phyloP scores from a whole-genome alignment of 495 filamentous ascomycete genomes.

The Trichoderma erinaceum region DNA sequence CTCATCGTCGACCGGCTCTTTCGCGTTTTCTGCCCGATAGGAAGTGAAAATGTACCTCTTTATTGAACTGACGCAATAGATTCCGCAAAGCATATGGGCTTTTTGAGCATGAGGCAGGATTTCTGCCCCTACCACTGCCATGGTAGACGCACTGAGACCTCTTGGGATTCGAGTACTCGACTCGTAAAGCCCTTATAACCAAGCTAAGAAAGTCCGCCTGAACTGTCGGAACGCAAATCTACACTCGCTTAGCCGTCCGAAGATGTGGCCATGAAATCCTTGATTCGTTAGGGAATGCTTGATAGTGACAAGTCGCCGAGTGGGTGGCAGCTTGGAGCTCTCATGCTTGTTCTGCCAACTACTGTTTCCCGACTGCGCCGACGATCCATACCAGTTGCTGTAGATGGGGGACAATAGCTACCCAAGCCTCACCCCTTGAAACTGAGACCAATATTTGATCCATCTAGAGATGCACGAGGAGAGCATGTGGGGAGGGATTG shows the following conservation, averaged over 20 bases:
- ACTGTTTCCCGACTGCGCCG: not conserved
- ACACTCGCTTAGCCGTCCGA: not conserved
- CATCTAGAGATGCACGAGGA: not conserved
- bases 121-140: too few species aligned
- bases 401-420: not conserved
- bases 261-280: not conserved
- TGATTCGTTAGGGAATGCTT: not conserved
- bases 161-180: not conserved
- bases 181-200: not conserved
- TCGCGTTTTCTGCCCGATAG: not conserved
- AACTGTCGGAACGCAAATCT: not conserved
- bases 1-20: not conserved
- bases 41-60: not conserved
- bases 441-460: not conserved
- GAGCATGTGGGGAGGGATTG: too few species aligned
- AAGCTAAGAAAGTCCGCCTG: not conserved
- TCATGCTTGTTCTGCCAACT: not conserved
- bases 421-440: not conserved
- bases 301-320: not conserved
- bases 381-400: slow-evolving; percentile 4
- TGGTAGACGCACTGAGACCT: not conserved
- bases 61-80: too few species aligned
- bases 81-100: too few species aligned
- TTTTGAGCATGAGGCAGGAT: too few species aligned
- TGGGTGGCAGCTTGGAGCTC: not conserved